Evolutionary conservation across 768 basidiomycete species (phyloP).

Genomic region (Leccinum rimulosum): DNA sequence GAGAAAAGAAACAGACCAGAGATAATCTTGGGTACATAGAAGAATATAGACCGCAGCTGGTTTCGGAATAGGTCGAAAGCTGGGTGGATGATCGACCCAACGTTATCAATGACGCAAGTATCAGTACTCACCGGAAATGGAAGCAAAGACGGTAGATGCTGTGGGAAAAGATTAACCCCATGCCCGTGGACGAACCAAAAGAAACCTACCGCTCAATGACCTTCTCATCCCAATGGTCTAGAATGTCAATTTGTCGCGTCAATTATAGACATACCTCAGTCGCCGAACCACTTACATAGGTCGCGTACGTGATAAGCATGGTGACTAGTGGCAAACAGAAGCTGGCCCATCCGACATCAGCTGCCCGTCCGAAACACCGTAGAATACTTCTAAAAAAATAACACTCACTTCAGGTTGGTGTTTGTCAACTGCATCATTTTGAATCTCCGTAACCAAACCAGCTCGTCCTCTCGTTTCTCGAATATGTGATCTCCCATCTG

Average conservation of each 20-base stretch:
- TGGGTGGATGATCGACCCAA: background rate
- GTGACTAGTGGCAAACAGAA: constrained; percentile 1
- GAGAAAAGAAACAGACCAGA: background rate
- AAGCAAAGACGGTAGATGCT: constrained; percentile 3
- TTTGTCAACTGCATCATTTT: background rate
- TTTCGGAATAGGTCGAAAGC: background rate
- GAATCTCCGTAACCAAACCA: constrained; percentile 1
- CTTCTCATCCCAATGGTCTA: background rate
- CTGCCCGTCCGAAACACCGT: too few species aligned
- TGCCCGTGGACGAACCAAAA: background rate
- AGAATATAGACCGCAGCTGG: background rate
- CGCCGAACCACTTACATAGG: background rate
- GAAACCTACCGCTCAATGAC: background rate
- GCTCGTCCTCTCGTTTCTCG: constrained; percentile 3
- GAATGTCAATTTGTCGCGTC: background rate
- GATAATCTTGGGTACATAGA: background rate
- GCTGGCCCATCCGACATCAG: background rate
- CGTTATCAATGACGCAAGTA: background rate
- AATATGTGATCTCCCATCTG: background rate
- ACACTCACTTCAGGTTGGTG: background rate
- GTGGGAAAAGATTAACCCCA: background rate
- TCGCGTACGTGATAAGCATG: constrained; percentile 1
- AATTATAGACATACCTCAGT: too few species aligned
- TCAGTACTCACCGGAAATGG: constrained; percentile 1
- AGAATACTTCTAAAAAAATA: background rate